Evolutionary conservation across 148 eudicot species (phyloP).

Genomic region (Vaccinium corymbosum): DNA sequence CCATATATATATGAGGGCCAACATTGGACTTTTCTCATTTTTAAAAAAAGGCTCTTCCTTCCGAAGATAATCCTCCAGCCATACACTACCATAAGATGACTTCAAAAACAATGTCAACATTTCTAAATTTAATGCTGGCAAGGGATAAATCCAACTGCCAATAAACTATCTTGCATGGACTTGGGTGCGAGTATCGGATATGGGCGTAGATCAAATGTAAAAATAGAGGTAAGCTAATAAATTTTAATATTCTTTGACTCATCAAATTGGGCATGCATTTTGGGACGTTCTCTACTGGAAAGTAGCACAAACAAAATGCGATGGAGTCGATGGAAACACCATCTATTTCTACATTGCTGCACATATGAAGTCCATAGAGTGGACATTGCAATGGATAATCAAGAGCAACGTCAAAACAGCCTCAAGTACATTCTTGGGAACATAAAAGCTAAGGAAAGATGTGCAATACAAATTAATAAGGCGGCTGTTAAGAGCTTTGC

Average conservation of each 20-base stretch:
- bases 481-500: conserved; percentile 90
- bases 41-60: neutral
- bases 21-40: neutral
- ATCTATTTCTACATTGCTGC: no score
- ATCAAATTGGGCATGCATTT: neutral
- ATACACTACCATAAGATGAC: neutral
- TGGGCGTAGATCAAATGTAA: neutral
- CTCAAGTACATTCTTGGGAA: neutral
- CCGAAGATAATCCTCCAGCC: neutral
- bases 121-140: neutral
- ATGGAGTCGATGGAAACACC: neutral
- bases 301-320: neutral
- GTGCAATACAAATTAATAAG: conserved; percentile 71
- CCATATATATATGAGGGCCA: neutral
- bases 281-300: neutral
- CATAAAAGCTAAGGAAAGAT: neutral
- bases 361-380: neutral
- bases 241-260: neutral
- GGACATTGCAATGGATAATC: neutral
- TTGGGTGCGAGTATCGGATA: neutral
- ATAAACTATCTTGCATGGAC: neutral
- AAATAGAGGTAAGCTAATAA: neutral
- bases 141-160: neutral
- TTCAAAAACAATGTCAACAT: neutral
- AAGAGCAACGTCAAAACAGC: neutral